Conservation (phyloP, 2,329 filamentous ascomycete genomes). For the Phyllosticta citribraziliensis region DNA sequence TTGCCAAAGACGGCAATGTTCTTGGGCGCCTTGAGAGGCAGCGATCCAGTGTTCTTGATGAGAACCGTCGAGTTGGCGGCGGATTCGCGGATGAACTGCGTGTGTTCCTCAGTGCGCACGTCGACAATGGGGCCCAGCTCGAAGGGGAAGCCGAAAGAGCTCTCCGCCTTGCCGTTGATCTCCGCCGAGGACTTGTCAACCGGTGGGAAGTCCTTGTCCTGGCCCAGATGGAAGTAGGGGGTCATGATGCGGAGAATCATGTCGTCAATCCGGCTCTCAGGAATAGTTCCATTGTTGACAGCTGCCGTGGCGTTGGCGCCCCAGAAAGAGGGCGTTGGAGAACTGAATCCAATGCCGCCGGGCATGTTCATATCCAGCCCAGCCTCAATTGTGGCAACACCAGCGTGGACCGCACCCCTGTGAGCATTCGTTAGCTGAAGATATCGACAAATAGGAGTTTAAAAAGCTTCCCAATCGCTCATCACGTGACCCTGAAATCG, state of each 20-base stretch:
- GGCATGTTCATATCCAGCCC: conserved; percentile 17
- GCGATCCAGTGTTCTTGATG: conserved; percentile 40
- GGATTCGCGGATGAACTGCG: conserved; percentile 28
- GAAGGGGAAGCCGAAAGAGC: conserved; percentile 21
- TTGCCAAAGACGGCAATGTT: conserved; percentile 42
- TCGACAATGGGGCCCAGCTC: conserved; percentile 17
- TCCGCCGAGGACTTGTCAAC: conserved; percentile 20
- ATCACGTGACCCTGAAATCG: conserved; percentile 23
- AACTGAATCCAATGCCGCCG: conserved; percentile 5
- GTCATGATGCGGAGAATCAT: conserved; percentile 40
- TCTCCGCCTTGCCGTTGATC: conserved; percentile 12
- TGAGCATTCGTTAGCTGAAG: background rate
- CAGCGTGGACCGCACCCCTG: conserved; percentile 18
- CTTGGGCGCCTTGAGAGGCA: conserved; percentile 44
- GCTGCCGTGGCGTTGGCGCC: conserved; percentile 27
- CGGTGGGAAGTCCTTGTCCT: conserved; percentile 32
- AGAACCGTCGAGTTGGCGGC: conserved; percentile 33
- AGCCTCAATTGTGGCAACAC: conserved; percentile 19
- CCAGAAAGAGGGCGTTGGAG: conserved; percentile 1
- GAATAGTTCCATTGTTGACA: conserved; percentile 32
- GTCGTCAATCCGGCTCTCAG: conserved; percentile 34
- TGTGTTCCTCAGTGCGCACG: conserved; percentile 25
- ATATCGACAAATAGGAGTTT: background rate
- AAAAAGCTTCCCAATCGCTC: conserved; percentile 11
- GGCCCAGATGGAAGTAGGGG: conserved; percentile 36